Base-by-base conservation (phyloP, 768 basidiomycete species). In the Trametes elegans region DNA sequence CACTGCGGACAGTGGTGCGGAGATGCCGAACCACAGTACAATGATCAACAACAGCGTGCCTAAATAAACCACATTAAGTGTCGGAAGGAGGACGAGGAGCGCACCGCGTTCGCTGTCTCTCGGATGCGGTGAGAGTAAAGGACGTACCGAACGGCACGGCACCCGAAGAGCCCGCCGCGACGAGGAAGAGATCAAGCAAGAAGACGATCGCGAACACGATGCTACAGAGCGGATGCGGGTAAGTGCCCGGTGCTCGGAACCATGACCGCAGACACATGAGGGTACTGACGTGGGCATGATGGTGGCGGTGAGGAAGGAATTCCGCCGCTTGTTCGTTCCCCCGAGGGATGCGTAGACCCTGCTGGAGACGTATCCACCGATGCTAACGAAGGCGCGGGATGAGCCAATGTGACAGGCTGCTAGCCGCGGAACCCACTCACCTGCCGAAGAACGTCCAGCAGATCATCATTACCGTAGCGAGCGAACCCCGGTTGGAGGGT, bases 361-460 rank as follows among this genome's bases (percentile, higher is more conserved):
- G 41, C 85, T 85, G 0, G 94, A 94, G 52, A 89, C 73, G 70
- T 98, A 98, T 28, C 96, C 96, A 14, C 90, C 86, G 53, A 98
- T 76, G 36, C 91, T 93, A 21, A 59, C 14, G 49, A n/a, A 47
- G 41, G 41, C 57, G 39, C 26, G 36, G n/a, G n/a, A n/a, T n/a
- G n/a, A n/a, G n/a, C n/a, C n/a, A 42, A 39, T 51, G 54, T 62
- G n/a, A n/a, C n/a, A n/a, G n/a, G n/a, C n/a, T n/a, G 23, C 28
- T 32, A 18, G 19, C 40, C 43, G n/a, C 38, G 29, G 10, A 42
- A 10, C 31, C 19, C 39, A 38, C 79, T 61, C 62, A 84, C 91
- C 87, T 76, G 70, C 93, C 93, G 65, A 98, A 98, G 62, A 97
- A 75, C 3, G 94, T 90, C 92, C 93, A 98, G 68, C 85, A 92